phyloP scores from a whole-genome alignment of 257 asterid species.

The Scutellaria baicalensis region DNA sequence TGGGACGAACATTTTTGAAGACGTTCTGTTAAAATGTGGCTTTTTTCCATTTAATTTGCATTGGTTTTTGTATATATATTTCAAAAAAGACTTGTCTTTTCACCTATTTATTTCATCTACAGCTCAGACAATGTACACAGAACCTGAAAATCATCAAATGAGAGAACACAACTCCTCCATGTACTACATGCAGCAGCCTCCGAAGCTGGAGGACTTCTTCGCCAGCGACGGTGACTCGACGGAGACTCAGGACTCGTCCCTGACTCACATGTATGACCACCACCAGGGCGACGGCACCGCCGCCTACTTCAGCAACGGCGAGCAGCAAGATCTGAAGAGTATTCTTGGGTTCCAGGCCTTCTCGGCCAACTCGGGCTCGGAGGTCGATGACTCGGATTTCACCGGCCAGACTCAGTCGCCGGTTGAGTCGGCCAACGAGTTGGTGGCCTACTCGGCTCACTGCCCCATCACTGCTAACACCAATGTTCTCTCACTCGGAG shows the following conservation, averaged over 20 bases:
- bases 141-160: conserved; percentile 7
- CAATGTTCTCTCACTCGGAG: conserved; percentile 44
- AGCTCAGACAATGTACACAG: conserved; percentile 33
- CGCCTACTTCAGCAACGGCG: conserved; percentile 33
- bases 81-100: background rate
- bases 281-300: conserved; percentile 21
- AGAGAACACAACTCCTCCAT: conserved; percentile 24
- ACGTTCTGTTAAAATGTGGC: conserved; percentile 14
- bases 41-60: conserved; percentile 3
- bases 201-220: conserved; percentile 79
- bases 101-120: background rate
- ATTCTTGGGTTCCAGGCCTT: conserved; percentile 52
- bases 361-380: conserved; percentile 73
- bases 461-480: conserved; percentile 19
- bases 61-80: too few relatives aligned
- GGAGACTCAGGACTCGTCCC: conserved; percentile 60
- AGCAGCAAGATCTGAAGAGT: conserved; percentile 57
- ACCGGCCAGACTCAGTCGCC: conserved; percentile 51
- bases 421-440: conserved; percentile 55
- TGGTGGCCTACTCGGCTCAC: conserved; percentile 34
- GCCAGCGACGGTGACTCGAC: conserved; percentile 66
- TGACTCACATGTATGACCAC: conserved; percentile 72
- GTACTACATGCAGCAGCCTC: conserved; percentile 59
- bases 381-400: conserved; percentile 70
- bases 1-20: conserved; percentile 33